Percentiles rank a stretch among this genome's conserved stretches.
Evolutionary conservation across 2,329 filamentous ascomycete genomes (phyloP).

Genomic region (Talaromyces rugulosus): DNA sequence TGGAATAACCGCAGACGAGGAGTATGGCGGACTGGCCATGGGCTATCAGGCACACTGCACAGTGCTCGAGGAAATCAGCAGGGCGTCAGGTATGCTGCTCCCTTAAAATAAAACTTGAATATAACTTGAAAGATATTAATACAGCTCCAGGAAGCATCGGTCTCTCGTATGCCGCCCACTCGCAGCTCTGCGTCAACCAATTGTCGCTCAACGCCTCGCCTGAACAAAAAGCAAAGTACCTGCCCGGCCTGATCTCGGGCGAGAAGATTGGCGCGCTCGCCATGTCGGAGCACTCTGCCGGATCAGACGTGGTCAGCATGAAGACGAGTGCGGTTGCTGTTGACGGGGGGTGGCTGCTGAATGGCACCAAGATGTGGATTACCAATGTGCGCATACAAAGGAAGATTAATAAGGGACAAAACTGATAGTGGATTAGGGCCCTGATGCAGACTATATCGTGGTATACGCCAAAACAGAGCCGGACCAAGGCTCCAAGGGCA

Average conservation of each 20-base stretch:
- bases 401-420: neutral
- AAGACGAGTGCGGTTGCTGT: constrained; percentile 75
- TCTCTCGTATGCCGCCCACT: constrained; percentile 92
- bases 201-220: constrained; percentile 79
- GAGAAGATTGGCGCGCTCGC: constrained; percentile 80
- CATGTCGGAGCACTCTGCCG: constrained; percentile 90
- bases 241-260: constrained; percentile 77
- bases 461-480: constrained; percentile 97
- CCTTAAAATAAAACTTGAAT: neutral
- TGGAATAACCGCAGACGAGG: constrained; percentile 89
- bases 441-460: constrained; percentile 85
- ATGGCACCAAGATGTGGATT: constrained; percentile 99
- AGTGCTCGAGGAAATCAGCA: constrained; percentile 90
- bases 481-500: constrained; percentile 75
- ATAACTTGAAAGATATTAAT: neutral
- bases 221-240: constrained; percentile 74
- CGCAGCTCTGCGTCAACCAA: constrained; percentile 95
- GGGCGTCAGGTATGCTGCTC: constrained; percentile 61
- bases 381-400: constrained; percentile 62
- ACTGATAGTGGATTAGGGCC: constrained; percentile 47
- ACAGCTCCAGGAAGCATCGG: constrained; percentile 45
- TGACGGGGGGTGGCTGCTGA: constrained; percentile 79
- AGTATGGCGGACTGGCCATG: constrained; percentile 82
- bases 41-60: constrained; percentile 96
- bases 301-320: constrained; percentile 95